Evolutionary conservation across 2,329 filamentous ascomycete species (phyloP), one percentile per base, ranked within the genome.

Genomic region (Xylaria sp.): DNA sequence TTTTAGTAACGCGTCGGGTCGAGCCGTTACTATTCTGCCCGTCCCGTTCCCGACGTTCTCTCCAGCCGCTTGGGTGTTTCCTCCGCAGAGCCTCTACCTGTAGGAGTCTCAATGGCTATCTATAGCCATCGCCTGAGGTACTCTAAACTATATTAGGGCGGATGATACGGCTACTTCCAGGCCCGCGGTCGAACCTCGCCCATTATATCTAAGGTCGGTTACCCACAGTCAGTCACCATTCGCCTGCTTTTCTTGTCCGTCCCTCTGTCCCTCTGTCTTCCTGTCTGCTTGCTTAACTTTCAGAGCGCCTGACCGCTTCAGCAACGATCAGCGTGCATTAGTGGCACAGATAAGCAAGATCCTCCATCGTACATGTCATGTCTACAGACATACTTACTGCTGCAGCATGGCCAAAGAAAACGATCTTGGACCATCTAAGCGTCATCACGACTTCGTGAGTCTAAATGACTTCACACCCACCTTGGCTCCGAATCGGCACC

Each of bases 371-470:
- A n/a, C n/a, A n/a, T n/a, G n/a, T n/a, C n/a, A n/a, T n/a, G n/a
- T n/a, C n/a, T n/a, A n/a, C n/a, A n/a, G n/a, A n/a, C n/a, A n/a
- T n/a, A 57, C 57, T 55, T 61, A 46, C 47, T 52, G 39, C 52
- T 47, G 59, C 52, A 54, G 54, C 48, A 53, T 46, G 45, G 48
- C 49, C 52, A 18, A 39, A 44, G 44, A 47, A 29, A 29, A 50
- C 39, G 54, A 60, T 62, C 57, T 60, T 59, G 54, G 56, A 54
- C 55, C 52, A 61, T 61, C 59, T 61, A 56, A 59, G 53, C 59
- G 52, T 57, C 56, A 61, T 59, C 53, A 57, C 57, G 43, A 59
- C 59, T 48, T 44, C 43, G 46, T 56, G 56, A 53, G 55, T 59
- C 52, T 46, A 54, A 54, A 58, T 59, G 56, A 48, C 50, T 49